Evolutionary conservation across 306 rosid genomes (phyloP), one percentile per base, ranked within the genome.

Genomic region (Begonia peltatifolia): DNA sequence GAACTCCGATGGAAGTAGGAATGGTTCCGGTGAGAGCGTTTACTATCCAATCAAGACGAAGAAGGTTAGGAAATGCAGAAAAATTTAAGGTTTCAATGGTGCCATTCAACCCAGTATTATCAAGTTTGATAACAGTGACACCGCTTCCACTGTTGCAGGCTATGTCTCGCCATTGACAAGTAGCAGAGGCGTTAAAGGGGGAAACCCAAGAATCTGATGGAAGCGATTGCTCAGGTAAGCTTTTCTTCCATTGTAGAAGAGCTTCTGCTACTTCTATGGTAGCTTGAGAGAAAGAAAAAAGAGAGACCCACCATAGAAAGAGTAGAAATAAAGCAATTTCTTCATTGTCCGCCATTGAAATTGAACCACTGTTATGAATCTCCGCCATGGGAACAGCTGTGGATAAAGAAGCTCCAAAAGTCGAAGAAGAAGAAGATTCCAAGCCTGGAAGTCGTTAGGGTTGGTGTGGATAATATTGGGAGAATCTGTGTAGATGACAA

Each of bases 121-220:
- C 82, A 42, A 82, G 48, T 55, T 82, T 67, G 52, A 70, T 70
- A 5, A 30, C 12, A 20, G 58, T 66, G 0, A 72, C 75, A 15
- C 30, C 59, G 41, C 67, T 68, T 13, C 15, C 42, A 3, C 58
- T 46, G 49, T 81, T 61, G 71, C 82, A 81, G 10, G 55, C 50
- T 35, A 81, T 75, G 13, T 82, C 80, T 25, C 35, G 12, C 89
- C 80, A 81, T 63, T 63, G 63, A 64, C 89, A 77, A 30, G 80
- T 77, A 4, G 12, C 67, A 17, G 46, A 57, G 53, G 53, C 65
- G 50, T 58, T 16, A 60, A 65, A 60, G 41, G 35, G n/a, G 17
- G 14, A 0, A 10, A 55, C 9, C 82, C 88, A 77, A n/a, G 84
- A 54, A 6, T 70, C 65, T 2, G n/a, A n/a, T n/a, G 77, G 43